Evolutionary conservation across 352 stramenopile genomes (phyloP), one percentile per base, ranked within the genome.

Genomic region (Plasmopara halstedii): DNA sequence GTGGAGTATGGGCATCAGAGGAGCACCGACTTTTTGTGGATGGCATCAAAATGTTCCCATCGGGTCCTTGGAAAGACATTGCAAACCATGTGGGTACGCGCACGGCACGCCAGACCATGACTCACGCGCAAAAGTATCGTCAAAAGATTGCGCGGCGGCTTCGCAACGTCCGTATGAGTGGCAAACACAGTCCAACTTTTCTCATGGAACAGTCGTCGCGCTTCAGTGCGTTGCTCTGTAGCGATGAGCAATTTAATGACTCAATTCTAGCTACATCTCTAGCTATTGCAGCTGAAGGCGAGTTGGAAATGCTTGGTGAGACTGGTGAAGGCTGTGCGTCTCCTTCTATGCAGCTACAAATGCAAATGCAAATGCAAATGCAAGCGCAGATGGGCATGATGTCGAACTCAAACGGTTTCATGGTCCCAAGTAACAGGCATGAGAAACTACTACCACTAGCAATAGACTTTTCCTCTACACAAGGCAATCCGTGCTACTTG

Each of bases 111-210:
- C 78, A 90, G 57, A 85, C 73, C 38, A 86, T 85, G 76, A 88
- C 73, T 9, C 79, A 90, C 58, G 79, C 79, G 50, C 75, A 91
- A 31, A 91, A 91, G 56, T 90, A 90, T 58, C 76, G 76, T 6
- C 74, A 90, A 58, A 90, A 90, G 62, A 83, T 90, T 58, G 70
- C 68, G 42, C 67, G 77, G 38, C 63, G 73, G 42, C 62, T 85
- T 51, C 75, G 75, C 36, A 85, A 85, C 31, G 72, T 79, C 47
- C 70, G 75, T 33, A 73, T 82, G 67, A 84, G 66, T 41, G 73
- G 66, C 41, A 74, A 82, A 49, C 67, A 80, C 42, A 80, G 64
- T 33, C 46, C 84, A 26, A 73, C 73, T n/a, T 83, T 79, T 62
- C 72, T 67, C 34, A 66, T 85, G 61, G 70, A 84, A 56, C 64